Conservation (phyloP, 2,329 filamentous ascomycete species). For the Clathrospora elynae region DNA sequence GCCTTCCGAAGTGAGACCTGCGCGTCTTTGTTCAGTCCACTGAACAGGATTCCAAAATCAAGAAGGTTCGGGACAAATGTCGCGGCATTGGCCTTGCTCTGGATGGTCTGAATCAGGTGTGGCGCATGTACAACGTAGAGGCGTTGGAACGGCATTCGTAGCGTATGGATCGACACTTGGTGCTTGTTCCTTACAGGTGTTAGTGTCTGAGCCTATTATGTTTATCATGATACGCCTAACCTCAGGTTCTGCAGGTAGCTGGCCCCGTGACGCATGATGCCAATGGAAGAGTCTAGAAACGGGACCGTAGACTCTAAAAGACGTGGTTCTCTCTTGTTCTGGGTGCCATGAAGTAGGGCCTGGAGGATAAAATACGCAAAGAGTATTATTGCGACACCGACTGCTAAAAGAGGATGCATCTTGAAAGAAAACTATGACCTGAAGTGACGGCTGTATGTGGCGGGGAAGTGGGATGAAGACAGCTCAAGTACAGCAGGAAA, state of each 20-base stretch:
- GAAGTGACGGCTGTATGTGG: neutral
- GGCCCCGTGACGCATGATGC: conserved; percentile 20
- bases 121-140: conserved; percentile 51
- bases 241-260: conserved; percentile 19
- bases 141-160: conserved; percentile 50
- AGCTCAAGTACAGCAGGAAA: too few relatives aligned
- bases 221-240: conserved; percentile 5
- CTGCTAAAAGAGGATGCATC: conserved; percentile 8
- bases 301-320: conserved; percentile 18
- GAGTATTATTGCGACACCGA: neutral
- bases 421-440: neutral
- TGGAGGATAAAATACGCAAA: conserved; percentile 10
- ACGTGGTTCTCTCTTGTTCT: conserved; percentile 24
- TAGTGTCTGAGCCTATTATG: neutral
- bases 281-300: conserved; percentile 24
- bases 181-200: conserved; percentile 15
- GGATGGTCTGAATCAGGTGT: conserved; percentile 46
- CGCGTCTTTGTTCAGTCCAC: conserved; percentile 28
- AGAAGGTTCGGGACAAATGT: conserved; percentile 48
- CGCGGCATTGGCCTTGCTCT: conserved; percentile 47
- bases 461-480: too few relatives aligned
- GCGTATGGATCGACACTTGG: conserved; percentile 48
- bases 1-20: conserved; percentile 20
- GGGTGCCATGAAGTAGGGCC: conserved; percentile 15
- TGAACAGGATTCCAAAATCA: conserved; percentile 40